A percentile compares a stretch with the other conserved stretches of the same genome.
Evolutionary conservation across 2,329 filamentous ascomycete species (phyloP).

Genomic region (Penicillium sp.): DNA sequence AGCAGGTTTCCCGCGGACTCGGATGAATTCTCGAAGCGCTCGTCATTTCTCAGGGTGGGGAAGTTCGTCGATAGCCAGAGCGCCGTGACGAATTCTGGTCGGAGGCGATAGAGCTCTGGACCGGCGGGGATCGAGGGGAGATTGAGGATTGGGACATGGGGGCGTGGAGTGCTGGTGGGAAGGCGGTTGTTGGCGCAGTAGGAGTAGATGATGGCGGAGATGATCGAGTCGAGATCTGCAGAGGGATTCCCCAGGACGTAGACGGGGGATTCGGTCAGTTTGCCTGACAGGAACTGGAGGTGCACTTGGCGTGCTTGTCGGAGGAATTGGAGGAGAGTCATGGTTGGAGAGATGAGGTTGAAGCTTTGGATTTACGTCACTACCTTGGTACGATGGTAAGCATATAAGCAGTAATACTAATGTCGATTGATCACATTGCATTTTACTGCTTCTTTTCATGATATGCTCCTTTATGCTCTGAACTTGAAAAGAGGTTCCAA

Average conservation of each 20-base stretch:
- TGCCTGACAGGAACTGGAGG: conserved; percentile 23
- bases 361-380: too few relatives aligned
- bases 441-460: too few relatives aligned
- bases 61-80: conserved; percentile 46
- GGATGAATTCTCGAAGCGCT: conserved; percentile 22
- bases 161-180: conserved; percentile 33
- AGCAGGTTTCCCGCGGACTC: conserved; percentile 24
- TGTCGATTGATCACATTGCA: too few relatives aligned
- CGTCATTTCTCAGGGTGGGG: conserved; percentile 12
- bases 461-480: too few relatives aligned
- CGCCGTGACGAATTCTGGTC: conserved; percentile 55
- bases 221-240: conserved; percentile 59
- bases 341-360: conserved; percentile 3
- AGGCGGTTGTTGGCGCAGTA: conserved; percentile 49
- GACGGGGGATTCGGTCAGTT: conserved; percentile 25
- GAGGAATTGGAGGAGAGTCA: conserved; percentile 36
- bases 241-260: conserved; percentile 44
- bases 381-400: too few relatives aligned
- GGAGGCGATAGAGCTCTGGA: conserved; percentile 47
- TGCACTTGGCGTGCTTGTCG: conserved; percentile 29
- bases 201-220: conserved; percentile 56
- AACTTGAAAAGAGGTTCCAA: too few relatives aligned
- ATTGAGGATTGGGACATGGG: conserved; percentile 55
- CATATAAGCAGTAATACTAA: too few relatives aligned
- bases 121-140: conserved; percentile 44